Evolutionary conservation across 257 asterid species (phyloP).

Genomic region (Solanum chiquidenum): DNA sequence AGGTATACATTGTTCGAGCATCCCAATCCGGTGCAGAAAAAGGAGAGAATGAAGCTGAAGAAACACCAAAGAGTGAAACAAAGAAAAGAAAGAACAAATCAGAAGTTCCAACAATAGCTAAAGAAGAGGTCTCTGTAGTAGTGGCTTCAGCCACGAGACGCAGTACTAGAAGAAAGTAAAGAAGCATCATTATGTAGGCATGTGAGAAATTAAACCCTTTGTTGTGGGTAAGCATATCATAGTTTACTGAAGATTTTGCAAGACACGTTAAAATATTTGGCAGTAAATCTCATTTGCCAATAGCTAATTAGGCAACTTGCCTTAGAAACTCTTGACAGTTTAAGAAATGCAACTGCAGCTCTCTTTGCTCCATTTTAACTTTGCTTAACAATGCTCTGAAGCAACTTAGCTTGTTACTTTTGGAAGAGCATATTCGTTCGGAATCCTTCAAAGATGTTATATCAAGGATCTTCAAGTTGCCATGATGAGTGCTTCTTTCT

Average conservation of each 20-base stretch:
- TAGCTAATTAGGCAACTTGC: neutral
- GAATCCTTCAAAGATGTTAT: too few relatives aligned
- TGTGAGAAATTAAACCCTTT: neutral
- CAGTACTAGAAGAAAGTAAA: conserved; percentile 29
- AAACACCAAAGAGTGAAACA: conserved; percentile 10
- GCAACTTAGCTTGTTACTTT: too few relatives aligned
- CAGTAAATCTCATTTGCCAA: neutral
- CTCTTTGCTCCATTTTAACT: neutral
- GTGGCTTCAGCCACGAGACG: conserved; percentile 24
- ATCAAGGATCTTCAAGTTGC: too few relatives aligned
- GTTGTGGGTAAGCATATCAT: neutral
- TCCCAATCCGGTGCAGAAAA: conserved; percentile 2
- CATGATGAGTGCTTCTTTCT: too few relatives aligned
- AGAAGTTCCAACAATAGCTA: neutral
- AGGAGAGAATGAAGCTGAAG: conserved; percentile 21
- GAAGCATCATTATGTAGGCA: neutral
- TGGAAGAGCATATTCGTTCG: too few relatives aligned
- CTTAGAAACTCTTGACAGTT: neutral
- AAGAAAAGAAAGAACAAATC: neutral
- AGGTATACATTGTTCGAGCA: conserved; percentile 67
- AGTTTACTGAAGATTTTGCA: neutral
- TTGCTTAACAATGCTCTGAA: too few relatives aligned
- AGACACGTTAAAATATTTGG: neutral
- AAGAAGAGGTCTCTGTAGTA: conserved; percentile 11
- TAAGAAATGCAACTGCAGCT: neutral